Evolutionary conservation across 2,329 filamentous ascomycete species (phyloP), one percentile per base, ranked within the genome.

Genomic region (Alternaria gansuensis): DNA sequence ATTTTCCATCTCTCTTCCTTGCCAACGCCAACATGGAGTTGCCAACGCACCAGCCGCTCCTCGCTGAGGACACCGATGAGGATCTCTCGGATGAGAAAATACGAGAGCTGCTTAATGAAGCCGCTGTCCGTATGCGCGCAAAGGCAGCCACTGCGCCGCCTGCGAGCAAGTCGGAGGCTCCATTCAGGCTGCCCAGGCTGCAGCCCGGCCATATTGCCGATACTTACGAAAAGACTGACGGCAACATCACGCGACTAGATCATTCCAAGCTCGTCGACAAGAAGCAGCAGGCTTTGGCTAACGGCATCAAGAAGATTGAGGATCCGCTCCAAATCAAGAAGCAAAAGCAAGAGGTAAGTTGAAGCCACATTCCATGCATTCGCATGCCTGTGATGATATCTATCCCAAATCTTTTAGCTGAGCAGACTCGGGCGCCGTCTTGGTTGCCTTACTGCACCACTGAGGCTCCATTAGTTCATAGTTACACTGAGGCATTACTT

Each of bases 371-470:
- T 49, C 31, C 23, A 48, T 21, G 14, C 9, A 36, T 39, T 37
- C 21, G 11, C 37, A 39, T 65, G 74, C 75, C 79, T 77, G 87
- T 92, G 91, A 94, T 87, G 90, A 93, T 90, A 90, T 84, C 82
- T 79, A 84, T 87, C 86, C 88, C 86, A 88, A 85, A 78, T 79
- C 78, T 78, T 79, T 78, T 80, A 73, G 85, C 90, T 90, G 93
- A 84, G 90, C 87, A 85, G 88, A 87, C 82, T 75, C 79, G 83
- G 84, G 84, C 84, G 86, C 87, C 91, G 90, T 94, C 84, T 90
- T 95, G 91, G 90, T 85, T 82, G 85, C 85, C 83, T 82, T 85
- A 87, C 89, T 85, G 85, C 87, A 87, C 77, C 80, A 83, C 84
- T 89, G 87, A 89, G 84, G 87, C 79, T 79, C 82, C 80, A 77